These are phyloP conservation scores for Puya raimondii DNA, from an alignment of 176 grass and related monocot species.

Conservation along the genomic window DNA sequence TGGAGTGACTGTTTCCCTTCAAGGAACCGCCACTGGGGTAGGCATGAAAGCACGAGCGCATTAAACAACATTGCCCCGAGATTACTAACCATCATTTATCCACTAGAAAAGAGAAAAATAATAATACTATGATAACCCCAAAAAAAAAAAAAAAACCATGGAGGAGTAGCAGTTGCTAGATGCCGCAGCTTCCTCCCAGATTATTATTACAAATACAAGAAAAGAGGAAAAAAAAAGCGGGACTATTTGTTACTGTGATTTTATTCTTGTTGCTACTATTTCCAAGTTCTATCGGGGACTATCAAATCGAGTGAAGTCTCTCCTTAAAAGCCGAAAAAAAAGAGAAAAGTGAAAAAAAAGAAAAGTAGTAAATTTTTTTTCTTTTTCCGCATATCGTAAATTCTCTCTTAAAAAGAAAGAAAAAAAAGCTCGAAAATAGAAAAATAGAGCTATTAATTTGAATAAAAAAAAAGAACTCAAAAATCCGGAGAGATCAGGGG, in stretches of 20 bases:
- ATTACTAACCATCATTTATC: no score
- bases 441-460: slow-evolving; percentile 9
- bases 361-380: background rate
- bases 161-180: background rate
- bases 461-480: slow-evolving; percentile 11
- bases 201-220: background rate
- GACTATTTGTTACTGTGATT: no score
- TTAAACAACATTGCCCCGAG: background rate
- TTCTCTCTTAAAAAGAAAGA: background rate
- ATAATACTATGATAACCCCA: background rate
- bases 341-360: slow-evolving; percentile 5
- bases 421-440: no score
- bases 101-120: no score
- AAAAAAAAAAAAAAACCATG: background rate
- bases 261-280: no score
- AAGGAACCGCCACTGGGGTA: background rate
- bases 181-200: background rate
- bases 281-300: no score
- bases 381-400: slow-evolving; percentile 9
- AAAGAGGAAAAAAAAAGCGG: no score
- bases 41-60: background rate
- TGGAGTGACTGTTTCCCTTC: background rate
- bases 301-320: background rate
- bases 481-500: slow-evolving; percentile 12
- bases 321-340: slow-evolving; percentile 22